phyloP scores from a whole-genome alignment of 257 asterid species.

The Lycium ferocissimum region DNA sequence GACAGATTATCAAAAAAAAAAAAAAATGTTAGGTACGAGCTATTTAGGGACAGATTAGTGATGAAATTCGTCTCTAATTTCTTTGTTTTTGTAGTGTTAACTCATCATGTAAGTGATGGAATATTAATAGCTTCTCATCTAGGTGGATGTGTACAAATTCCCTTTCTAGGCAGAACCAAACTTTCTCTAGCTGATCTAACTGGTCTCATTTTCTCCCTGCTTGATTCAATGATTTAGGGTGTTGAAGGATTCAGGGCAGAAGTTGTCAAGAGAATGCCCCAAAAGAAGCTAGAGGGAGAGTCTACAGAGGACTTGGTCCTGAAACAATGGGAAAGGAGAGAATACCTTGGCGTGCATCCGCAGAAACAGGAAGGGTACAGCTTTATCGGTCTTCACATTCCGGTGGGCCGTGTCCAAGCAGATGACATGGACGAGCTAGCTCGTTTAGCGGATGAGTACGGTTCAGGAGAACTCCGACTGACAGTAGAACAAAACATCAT shows the following conservation, averaged over 20 bases:
- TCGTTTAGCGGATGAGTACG: conserved; percentile 71
- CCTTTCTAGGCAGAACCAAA: conserved; percentile 8
- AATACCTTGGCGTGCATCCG: conserved; percentile 76
- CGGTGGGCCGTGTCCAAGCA: conserved; percentile 89
- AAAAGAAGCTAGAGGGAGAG: conserved; percentile 60
- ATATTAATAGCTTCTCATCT: neutral
- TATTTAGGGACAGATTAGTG: too few relatives aligned
- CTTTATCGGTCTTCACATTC: conserved; percentile 87
- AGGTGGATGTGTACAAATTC: neutral
- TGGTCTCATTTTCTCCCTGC: neutral
- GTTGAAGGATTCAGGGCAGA: conserved; percentile 83
- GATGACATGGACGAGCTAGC: conserved; percentile 97
- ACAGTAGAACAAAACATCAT: conserved; percentile 95
- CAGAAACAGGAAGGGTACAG: conserved; percentile 87
- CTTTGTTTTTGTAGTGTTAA: neutral
- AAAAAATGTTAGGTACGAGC: too few relatives aligned
- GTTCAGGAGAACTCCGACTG: conserved; percentile 88
- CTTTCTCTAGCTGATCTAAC: neutral
- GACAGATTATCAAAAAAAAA: too few relatives aligned
- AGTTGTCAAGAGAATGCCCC: conserved; percentile 89
- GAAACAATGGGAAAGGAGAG: conserved; percentile 82
- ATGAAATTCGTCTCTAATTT: too few relatives aligned
- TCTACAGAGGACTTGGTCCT: conserved; percentile 72
- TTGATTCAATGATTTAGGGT: conserved; percentile 55
- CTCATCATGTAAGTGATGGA: neutral